phyloP scores from a whole-genome alignment of 805 yeast species.

The Nakazawaea populi region DNA sequence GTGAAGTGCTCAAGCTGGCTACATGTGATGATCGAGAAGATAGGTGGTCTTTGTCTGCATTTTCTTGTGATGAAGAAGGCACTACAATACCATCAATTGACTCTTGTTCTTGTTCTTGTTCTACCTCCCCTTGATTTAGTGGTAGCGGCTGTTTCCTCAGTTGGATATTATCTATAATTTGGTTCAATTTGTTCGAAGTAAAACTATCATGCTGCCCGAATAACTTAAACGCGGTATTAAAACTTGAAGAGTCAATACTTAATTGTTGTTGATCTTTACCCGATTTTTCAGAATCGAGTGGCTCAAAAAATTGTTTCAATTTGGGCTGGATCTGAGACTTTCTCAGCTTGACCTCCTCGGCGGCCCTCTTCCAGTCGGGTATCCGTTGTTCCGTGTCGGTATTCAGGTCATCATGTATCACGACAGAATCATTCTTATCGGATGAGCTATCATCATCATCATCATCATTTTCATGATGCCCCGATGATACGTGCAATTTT shows the following conservation, averaged over 20 bases:
- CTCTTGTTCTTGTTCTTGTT: background rate
- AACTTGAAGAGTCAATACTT: slow-evolving; percentile 9
- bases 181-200: slow-evolving; percentile 8
- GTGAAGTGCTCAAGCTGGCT: background rate
- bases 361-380: slow-evolving; percentile 8
- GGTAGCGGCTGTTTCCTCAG: background rate
- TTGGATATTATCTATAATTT: slow-evolving; percentile 8
- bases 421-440: slow-evolving; percentile 4
- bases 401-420: slow-evolving; percentile 4
- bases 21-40: background rate
- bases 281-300: background rate
- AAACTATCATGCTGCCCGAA: slow-evolving; percentile 11
- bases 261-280: slow-evolving; percentile 5
- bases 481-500: background rate
- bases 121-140: background rate
- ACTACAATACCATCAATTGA: background rate
- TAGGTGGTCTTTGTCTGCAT: no score
- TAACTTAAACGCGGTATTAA: slow-evolving; percentile 9
- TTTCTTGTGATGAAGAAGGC: no score
- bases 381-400: slow-evolving; percentile 1
- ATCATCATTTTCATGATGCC: background rate
- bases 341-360: background rate
- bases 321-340: slow-evolving; percentile 4
- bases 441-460: background rate
- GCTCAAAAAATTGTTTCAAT: slow-evolving; percentile 9